phyloP scores from a whole-genome alignment of 805 yeast genomes.

The Dipodascopsis tothii region DNA sequence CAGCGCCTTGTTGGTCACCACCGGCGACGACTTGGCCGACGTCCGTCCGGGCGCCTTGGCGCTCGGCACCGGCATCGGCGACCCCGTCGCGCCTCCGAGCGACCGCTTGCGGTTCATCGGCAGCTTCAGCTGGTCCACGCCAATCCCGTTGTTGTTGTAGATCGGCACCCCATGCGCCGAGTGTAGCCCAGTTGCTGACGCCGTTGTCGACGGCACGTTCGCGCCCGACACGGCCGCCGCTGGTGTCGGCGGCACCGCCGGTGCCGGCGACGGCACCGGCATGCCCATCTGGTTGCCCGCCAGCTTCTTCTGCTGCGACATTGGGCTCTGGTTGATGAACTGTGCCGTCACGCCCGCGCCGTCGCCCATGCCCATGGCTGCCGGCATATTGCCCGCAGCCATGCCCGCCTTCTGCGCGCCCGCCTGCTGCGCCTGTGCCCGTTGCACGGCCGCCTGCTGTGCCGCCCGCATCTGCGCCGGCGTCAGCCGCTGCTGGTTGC shows the following conservation, averaged over 20 bases:
- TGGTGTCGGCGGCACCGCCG: too few species aligned
- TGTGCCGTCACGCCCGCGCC: not conserved
- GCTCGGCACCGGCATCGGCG: not conserved
- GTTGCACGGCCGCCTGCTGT: conserved; percentile 1
- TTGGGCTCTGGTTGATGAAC: conserved; percentile 6
- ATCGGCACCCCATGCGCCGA: conserved; percentile 21
- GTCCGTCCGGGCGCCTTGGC: not conserved
- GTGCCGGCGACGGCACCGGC: not conserved
- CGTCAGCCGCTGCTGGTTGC: conserved; percentile 3
- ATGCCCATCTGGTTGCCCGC: not conserved
- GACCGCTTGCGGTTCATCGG: conserved; percentile 15
- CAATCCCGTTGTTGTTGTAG: conserved; percentile 9
- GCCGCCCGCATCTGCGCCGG: conserved; percentile 3
- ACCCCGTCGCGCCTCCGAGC: not conserved
- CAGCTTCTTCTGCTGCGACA: conserved; percentile 3
- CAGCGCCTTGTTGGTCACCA: not conserved
- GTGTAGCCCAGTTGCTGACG: not conserved
- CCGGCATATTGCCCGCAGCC: not conserved
- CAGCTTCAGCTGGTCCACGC: conserved; percentile 14
- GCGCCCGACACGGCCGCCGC: not conserved
- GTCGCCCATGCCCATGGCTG: not conserved
- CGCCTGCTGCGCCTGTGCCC: not conserved
- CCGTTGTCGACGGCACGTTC: not conserved
- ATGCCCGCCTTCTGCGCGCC: not conserved
- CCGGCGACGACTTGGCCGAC: not conserved